A percentile compares a stretch with the other conserved stretches of the same genome.
Conservation (phyloP, 192 early-diverging fungal species). For the Paraglomus brasilianum region DNA sequence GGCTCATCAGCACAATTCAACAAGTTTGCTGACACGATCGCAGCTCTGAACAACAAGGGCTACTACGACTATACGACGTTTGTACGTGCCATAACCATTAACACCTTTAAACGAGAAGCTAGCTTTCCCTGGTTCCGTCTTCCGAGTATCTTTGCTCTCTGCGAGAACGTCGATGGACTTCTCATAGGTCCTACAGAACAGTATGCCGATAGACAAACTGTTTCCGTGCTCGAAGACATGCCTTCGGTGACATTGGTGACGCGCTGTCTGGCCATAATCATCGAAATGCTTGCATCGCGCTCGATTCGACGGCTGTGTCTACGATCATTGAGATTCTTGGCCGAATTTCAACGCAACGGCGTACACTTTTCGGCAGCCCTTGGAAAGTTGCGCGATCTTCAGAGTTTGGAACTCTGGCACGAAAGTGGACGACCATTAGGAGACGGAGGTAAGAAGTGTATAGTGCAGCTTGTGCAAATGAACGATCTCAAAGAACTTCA, state of each 20-base stretch:
- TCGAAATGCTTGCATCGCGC: neutral
- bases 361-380: neutral
- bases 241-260: slow-evolving; percentile 7
- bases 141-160: neutral
- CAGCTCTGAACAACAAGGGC: too few relatives aligned
- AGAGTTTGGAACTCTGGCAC: slow-evolving; percentile 20
- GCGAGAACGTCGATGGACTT: neutral
- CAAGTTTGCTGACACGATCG: slow-evolving; percentile 11
- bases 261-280: neutral
- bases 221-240: slow-evolving; percentile 6
- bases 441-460: slow-evolving; percentile 14
- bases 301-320: slow-evolving; percentile 8
- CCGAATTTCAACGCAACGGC: slow-evolving; percentile 16
- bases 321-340: slow-evolving; percentile 4
- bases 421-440: slow-evolving; percentile 27
- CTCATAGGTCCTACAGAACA: slow-evolving; percentile 15
- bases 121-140: slow-evolving; percentile 19
- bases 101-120: neutral
- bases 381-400: neutral
- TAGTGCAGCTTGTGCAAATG: neutral
- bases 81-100: slow-evolving; percentile 4
- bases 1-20: neutral
- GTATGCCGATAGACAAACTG: slow-evolving; percentile 5
- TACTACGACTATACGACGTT: slow-evolving; percentile 6
- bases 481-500: slow-evolving; percentile 16